These are phyloP conservation scores for Pigoraptor vietnamica DNA, from an alignment of 78 protist species.

Conservation along the genomic window DNA sequence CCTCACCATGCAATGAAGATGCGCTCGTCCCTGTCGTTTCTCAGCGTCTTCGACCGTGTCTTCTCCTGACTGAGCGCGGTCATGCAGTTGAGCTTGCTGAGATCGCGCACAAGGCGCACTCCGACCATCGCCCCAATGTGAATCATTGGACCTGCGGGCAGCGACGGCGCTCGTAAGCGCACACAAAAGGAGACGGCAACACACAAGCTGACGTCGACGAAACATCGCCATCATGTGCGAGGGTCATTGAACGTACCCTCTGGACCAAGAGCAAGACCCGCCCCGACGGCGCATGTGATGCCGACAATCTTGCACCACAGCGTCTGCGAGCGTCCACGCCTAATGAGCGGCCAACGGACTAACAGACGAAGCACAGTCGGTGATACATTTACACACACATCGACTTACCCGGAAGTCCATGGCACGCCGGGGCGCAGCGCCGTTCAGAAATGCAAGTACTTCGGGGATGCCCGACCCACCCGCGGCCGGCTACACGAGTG, in stretches of 20 bases:
- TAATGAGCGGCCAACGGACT: not conserved
- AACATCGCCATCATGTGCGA: no score
- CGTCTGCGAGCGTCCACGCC: not conserved
- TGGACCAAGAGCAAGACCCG: not conserved
- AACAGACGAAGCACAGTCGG: not conserved
- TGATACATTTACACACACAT: no score
- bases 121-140: not conserved
- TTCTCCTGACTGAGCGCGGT: not conserved
- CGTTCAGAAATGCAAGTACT: not conserved
- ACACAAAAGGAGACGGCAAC: not conserved
- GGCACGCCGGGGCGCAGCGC: not conserved
- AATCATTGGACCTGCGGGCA: not conserved
- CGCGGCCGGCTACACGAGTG: not conserved
- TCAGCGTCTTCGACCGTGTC: not conserved
- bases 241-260: no score
- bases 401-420: not conserved
- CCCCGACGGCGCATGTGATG: not conserved
- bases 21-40: conserved; percentile 1
- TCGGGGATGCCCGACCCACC: conserved; percentile 4
- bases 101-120: not conserved
- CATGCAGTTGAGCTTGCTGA: not conserved
- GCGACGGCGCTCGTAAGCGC: not conserved
- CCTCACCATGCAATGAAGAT: not conserved
- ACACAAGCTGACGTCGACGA: no score
- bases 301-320: not conserved